Evolutionary conservation across 352 stramenopile genomes (phyloP).

Genomic region (Globisporangium rhizosaccharum): DNA sequence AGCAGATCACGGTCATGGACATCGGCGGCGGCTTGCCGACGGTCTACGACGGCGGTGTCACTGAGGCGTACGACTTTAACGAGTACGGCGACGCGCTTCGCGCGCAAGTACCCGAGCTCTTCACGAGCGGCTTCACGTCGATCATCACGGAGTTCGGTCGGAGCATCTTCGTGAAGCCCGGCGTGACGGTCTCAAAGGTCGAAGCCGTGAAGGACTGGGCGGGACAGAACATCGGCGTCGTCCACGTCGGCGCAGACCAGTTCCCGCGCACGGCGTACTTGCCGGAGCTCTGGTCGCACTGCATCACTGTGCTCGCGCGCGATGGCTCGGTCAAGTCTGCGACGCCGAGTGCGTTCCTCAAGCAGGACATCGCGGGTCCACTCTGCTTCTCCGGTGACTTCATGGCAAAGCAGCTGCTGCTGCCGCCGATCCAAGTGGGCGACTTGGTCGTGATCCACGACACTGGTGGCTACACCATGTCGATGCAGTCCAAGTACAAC

Average conservation of each 20-base stretch:
- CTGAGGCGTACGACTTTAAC: slow-evolving; percentile 71
- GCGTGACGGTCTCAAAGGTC: slow-evolving; percentile 81
- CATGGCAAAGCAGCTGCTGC: slow-evolving; percentile 63
- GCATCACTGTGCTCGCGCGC: slow-evolving; percentile 60
- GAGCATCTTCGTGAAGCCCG: slow-evolving; percentile 83
- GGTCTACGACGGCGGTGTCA: slow-evolving; percentile 72
- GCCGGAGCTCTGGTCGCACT: slow-evolving; percentile 79
- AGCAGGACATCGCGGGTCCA: slow-evolving; percentile 86
- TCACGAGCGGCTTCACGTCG: slow-evolving; percentile 59
- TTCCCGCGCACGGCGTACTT: slow-evolving; percentile 88
- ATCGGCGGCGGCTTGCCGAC: slow-evolving; percentile 90
- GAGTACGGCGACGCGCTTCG: slow-evolving; percentile 73
- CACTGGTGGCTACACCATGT: slow-evolving; percentile 84
- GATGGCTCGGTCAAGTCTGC: slow-evolving; percentile 40
- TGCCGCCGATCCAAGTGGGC: slow-evolving; percentile 67
- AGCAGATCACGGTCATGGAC: slow-evolving; percentile 79
- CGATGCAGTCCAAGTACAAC: slow-evolving; percentile 89
- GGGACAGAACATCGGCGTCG: slow-evolving; percentile 69
- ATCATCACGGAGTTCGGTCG: slow-evolving; percentile 93
- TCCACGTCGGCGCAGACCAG: slow-evolving; percentile 89
- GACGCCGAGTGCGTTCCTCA: slow-evolving; percentile 29
- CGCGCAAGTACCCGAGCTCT: slow-evolving; percentile 74
- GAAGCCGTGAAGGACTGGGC: slow-evolving; percentile 87
- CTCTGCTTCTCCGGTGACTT: slow-evolving; percentile 93
- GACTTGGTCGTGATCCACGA: slow-evolving; percentile 86